These are phyloP conservation scores for Cyphellophora attinorum DNA, from an alignment of 2,329 filamentous ascomycete species.

Conservation along the genomic window DNA sequence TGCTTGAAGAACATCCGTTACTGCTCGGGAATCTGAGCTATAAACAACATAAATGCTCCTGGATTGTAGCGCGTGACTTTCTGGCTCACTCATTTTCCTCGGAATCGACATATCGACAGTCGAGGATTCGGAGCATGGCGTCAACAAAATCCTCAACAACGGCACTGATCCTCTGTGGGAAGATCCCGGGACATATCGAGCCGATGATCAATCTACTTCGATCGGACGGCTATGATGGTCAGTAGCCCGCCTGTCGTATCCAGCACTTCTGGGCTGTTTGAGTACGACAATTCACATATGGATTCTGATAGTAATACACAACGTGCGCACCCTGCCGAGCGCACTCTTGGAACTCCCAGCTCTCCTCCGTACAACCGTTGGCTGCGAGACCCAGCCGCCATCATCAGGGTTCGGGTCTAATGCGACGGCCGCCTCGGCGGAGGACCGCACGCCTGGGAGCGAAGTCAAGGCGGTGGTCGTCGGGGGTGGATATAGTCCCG, in stretches of 20 bases:
- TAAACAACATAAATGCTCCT: too few relatives aligned
- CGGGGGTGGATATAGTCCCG: conserved; percentile 8
- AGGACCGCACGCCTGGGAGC: conserved; percentile 1
- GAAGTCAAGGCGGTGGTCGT: conserved; percentile 11
- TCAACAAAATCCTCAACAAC: too few relatives aligned
- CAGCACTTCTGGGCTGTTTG: background rate
- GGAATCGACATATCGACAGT: too few relatives aligned
- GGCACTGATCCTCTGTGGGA: conserved; percentile 9
- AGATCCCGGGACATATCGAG: conserved; percentile 4
- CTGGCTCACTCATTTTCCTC: too few relatives aligned
- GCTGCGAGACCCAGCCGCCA: conserved; percentile 1
- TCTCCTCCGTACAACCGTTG: conserved; percentile 4
- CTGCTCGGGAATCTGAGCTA: too few relatives aligned
- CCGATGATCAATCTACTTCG: conserved; percentile 10
- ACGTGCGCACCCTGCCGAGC: conserved; percentile 6
- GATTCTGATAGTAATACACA: conserved; percentile 9
- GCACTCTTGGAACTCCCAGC: conserved; percentile 11
- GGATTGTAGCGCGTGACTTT: too few relatives aligned
- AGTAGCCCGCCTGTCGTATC: background rate
- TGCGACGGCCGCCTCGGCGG: background rate
- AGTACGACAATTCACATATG: background rate
- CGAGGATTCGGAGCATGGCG: too few relatives aligned
- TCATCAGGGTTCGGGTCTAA: conserved; percentile 9
- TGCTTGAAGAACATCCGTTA: too few relatives aligned
- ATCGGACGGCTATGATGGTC: conserved; percentile 10